These are phyloP conservation scores for Dothidotthia symphoricarpi DNA, from an alignment of 2,329 filamentous ascomycete genomes.

Conservation along the genomic window DNA sequence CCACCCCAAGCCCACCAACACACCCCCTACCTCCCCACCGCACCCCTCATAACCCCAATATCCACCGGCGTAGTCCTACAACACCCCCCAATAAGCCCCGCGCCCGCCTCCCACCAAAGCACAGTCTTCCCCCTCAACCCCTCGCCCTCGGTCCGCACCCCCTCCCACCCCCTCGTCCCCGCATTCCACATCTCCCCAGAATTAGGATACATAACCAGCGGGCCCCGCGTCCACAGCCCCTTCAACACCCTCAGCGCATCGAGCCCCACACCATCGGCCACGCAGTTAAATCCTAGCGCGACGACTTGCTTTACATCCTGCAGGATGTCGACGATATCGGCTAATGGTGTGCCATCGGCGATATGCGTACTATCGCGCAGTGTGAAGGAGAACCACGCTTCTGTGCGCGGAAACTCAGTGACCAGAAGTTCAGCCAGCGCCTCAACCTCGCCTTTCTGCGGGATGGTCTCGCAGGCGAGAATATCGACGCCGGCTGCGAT, in stretches of 20 bases:
- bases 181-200: conserved; percentile 51
- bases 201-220: conserved; percentile 47
- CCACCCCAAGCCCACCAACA: no score
- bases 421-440: conserved; percentile 43
- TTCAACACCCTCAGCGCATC: conserved; percentile 36
- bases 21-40: conserved; percentile 14
- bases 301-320: conserved; percentile 36
- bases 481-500: conserved; percentile 45
- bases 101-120: conserved; percentile 41
- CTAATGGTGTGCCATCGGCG: conserved; percentile 45
- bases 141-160: conserved; percentile 22
- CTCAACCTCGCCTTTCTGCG: conserved; percentile 41
- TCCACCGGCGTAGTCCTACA: conserved; percentile 48
- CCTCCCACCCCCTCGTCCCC: conserved; percentile 38
- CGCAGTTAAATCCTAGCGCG: conserved; percentile 49
- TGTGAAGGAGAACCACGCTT: conserved; percentile 47
- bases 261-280: conserved; percentile 37
- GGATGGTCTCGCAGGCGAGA: conserved; percentile 49
- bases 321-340: conserved; percentile 33
- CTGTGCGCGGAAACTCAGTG: conserved; percentile 38
- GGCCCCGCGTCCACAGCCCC: conserved; percentile 29
- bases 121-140: conserved; percentile 28
- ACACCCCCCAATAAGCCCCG: conserved; percentile 48
- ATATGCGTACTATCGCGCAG: conserved; percentile 38
- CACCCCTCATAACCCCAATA: conserved; percentile 36